A percentile compares a stretch with the other conserved stretches of the same genome.
These are phyloP conservation scores for Evernia prunastri DNA, from an alignment of 495 filamentous ascomycete genomes.

Conservation along the genomic window DNA sequence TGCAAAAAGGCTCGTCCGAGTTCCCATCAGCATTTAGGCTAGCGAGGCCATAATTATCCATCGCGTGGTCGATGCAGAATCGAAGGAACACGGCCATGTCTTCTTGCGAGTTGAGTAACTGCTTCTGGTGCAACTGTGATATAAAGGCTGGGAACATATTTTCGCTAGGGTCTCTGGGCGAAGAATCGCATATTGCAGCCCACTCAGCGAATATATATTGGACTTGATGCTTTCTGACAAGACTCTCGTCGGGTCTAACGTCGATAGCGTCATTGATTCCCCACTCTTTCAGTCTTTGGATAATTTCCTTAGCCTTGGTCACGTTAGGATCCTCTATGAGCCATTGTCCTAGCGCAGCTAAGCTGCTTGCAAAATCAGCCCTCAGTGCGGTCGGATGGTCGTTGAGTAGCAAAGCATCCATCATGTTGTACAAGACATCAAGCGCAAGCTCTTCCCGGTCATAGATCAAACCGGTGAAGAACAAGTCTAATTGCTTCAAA, in stretches of 20 bases:
- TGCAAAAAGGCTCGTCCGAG: slow-evolving; percentile 63
- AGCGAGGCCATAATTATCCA: slow-evolving; percentile 67
- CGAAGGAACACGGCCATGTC: slow-evolving; percentile 74
- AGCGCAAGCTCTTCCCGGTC: slow-evolving; percentile 62
- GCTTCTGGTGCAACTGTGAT: slow-evolving; percentile 68
- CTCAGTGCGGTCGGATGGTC: slow-evolving; percentile 69
- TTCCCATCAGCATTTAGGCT: slow-evolving; percentile 51
- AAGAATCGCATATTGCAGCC: slow-evolving; percentile 73
- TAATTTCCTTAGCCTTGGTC: slow-evolving; percentile 57
- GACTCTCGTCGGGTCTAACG: slow-evolving; percentile 43
- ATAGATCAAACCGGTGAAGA: slow-evolving; percentile 62
- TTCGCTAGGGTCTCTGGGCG: slow-evolving; percentile 52
- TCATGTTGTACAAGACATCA: slow-evolving; percentile 65
- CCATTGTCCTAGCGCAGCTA: slow-evolving; percentile 77
- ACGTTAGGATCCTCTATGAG: slow-evolving; percentile 64
- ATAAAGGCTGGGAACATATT: slow-evolving; percentile 72
- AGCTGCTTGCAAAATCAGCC: slow-evolving; percentile 77
- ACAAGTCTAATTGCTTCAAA: slow-evolving; percentile 70
- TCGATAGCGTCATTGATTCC: slow-evolving; percentile 49
- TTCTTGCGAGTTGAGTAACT: slow-evolving; percentile 63
- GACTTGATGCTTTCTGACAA: slow-evolving; percentile 66
- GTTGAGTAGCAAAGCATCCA: slow-evolving; percentile 70
- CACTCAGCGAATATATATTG: slow-evolving; percentile 95
- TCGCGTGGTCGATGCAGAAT: slow-evolving; percentile 70
- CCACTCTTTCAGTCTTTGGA: slow-evolving; percentile 61